phyloP scores from a whole-genome alignment of 108 stramenopile genomes.

The Fragilaria radians region DNA sequence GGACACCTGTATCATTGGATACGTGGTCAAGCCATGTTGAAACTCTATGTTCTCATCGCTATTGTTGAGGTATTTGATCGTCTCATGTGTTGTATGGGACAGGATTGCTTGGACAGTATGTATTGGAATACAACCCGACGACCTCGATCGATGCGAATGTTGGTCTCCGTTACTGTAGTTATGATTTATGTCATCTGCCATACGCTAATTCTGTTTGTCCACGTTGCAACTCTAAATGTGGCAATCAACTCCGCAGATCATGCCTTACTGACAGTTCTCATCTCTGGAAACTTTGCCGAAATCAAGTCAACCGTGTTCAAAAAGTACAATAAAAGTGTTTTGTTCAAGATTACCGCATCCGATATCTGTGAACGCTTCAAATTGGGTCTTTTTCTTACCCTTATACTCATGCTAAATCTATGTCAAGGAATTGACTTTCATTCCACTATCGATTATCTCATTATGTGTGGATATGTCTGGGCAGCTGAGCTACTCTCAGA shows the following conservation, averaged over 20 bases:
- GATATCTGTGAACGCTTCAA: constrained; percentile 88
- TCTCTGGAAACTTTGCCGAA: constrained; percentile 97
- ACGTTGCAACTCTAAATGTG: constrained; percentile 85
- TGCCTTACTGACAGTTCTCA: constrained; percentile 75
- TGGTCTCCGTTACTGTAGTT: constrained; percentile 66
- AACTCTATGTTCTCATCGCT: constrained; percentile 95
- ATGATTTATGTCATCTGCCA: constrained; percentile 70
- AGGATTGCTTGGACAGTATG: constrained; percentile 93
- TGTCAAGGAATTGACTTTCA: constrained; percentile 69
- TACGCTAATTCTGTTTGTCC: constrained; percentile 66
- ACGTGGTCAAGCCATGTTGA: constrained; percentile 94
- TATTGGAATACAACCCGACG: constrained; percentile 86
- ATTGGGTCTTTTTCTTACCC: constrained; percentile 65
- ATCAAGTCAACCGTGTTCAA: constrained; percentile 98
- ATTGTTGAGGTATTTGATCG: constrained; percentile 97
- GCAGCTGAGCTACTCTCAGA: constrained; percentile 85
- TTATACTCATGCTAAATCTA: constrained; percentile 70
- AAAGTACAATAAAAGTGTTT: constrained; percentile 93
- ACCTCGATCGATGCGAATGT: constrained; percentile 59
- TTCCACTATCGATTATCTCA: constrained; percentile 54
- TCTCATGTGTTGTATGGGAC: constrained; percentile 91
- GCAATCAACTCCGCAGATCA: constrained; percentile 87
- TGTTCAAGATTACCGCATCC: constrained; percentile 93
- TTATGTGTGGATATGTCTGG: constrained; percentile 74
- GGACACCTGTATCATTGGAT: constrained; percentile 97